Conservation (phyloP, 1,139 yeast genomes). For the Geotrichum bryndzae region DNA sequence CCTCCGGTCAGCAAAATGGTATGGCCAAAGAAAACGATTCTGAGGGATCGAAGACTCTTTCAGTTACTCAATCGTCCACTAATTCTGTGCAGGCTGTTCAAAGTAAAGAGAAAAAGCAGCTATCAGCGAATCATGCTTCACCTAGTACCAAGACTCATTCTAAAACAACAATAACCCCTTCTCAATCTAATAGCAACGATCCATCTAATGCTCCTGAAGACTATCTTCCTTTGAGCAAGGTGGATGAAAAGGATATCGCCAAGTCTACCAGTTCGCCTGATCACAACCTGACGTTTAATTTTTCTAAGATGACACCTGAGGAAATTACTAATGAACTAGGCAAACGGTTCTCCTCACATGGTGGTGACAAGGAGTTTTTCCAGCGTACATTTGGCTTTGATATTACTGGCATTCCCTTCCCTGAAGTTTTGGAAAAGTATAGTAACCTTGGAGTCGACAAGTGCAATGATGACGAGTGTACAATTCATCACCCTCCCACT, state of each 20-base stretch:
- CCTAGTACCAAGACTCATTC: neutral
- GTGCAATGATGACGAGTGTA: constrained; percentile 10
- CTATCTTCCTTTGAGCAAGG: neutral
- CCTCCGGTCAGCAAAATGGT: neutral
- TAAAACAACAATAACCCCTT: too few species aligned
- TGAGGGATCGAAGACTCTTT: neutral
- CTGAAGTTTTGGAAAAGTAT: constrained; percentile 13
- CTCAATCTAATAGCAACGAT: too few species aligned
- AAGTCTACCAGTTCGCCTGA: neutral
- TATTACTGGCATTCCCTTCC: constrained; percentile 19
- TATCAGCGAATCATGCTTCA: too few species aligned
- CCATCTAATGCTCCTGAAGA: neutral
- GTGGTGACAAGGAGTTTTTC: constrained; percentile 14
- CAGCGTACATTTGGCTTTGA: constrained; percentile 19
- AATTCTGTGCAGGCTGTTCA: neutral
- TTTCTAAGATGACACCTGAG: neutral
- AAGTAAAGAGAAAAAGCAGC: neutral
- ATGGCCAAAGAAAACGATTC: neutral
- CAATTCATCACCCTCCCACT: constrained; percentile 7
- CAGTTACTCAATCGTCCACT: neutral
- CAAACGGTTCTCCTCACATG: neutral
- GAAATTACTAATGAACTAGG: neutral
- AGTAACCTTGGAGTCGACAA: neutral
- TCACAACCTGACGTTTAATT: neutral
- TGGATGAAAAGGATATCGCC: neutral